phyloP scores from a whole-genome alignment of 257 asterid genomes.

The Eucommia ulmoides region DNA sequence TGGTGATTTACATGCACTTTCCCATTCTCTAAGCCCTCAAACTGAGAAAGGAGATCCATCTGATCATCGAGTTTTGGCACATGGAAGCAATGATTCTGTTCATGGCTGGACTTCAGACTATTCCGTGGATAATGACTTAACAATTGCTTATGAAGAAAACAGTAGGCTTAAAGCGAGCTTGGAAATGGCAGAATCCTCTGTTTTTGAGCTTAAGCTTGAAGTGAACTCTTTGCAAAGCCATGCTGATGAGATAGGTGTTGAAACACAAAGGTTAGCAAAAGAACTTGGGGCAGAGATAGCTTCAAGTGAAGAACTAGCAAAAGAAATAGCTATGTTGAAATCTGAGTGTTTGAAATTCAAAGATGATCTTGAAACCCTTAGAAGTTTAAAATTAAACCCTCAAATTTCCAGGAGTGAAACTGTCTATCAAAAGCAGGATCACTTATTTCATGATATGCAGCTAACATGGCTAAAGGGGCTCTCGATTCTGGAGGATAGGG shows the following conservation, averaged over 20 bases:
- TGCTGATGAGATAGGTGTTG: conserved; percentile 59
- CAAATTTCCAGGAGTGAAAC: conserved; percentile 21
- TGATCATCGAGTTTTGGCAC: conserved; percentile 30
- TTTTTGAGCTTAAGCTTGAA: conserved; percentile 68
- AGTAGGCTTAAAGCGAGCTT: conserved; percentile 57
- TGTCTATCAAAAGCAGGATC: conserved; percentile 23
- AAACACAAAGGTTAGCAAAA: conserved; percentile 43
- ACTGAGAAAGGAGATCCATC: conserved; percentile 37
- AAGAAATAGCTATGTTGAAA: conserved; percentile 52
- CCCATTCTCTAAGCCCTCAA: conserved; percentile 32
- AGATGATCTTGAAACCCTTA: conserved; percentile 48
- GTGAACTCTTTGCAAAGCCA: conserved; percentile 61
- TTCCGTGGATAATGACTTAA: conserved; percentile 48
- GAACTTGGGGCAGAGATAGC: conserved; percentile 52
- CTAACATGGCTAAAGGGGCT: conserved; percentile 42
- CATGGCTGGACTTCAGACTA: conserved; percentile 49
- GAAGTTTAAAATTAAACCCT: conserved; percentile 33
- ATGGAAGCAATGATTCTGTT: conserved; percentile 35
- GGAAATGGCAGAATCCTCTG: conserved; percentile 69
- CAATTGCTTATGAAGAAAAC: conserved; percentile 59
- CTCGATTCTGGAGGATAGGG: conserved; percentile 42
- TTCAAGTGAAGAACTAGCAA: conserved; percentile 48
- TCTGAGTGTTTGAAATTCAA: conserved; percentile 53
- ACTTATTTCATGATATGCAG: conserved; percentile 25
- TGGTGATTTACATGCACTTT: conserved; percentile 26